Evolutionary conservation across 352 stramenopile species (phyloP).

Genomic region (Phytophthora sojae): DNA sequence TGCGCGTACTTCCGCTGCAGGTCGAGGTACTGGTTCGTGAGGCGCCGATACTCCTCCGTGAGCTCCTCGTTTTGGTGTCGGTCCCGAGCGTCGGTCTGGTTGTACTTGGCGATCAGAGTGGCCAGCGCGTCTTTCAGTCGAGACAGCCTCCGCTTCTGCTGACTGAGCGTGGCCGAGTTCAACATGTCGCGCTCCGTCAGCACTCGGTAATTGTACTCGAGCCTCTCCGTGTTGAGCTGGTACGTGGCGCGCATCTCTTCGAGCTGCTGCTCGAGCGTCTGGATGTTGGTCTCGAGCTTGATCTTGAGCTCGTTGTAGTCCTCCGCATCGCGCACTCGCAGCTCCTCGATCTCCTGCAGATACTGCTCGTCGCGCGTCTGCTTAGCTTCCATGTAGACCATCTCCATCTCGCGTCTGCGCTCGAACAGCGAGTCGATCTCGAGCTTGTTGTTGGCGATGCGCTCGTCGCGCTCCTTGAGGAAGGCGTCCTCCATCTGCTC

Average conservation of each 20-base stretch:
- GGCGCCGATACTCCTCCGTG: slow-evolving; percentile 92
- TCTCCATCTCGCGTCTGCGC: slow-evolving; percentile 92
- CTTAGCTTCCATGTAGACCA: slow-evolving; percentile 94
- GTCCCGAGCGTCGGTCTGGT: slow-evolving; percentile 90
- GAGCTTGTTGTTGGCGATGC: slow-evolving; percentile 89
- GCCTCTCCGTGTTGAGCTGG: slow-evolving; percentile 96
- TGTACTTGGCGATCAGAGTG: slow-evolving; percentile 92
- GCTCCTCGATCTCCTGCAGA: slow-evolving; percentile 91
- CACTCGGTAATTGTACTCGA: slow-evolving; percentile 97
- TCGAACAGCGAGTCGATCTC: slow-evolving; percentile 95
- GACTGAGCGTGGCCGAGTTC: slow-evolving; percentile 92
- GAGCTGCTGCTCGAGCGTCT: slow-evolving; percentile 96
- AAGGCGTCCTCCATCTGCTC: slow-evolving; percentile 95
- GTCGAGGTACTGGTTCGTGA: slow-evolving; percentile 97
- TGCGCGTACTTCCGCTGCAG: slow-evolving; percentile 95
- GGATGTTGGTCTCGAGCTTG: slow-evolving; percentile 96
- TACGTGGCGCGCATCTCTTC: slow-evolving; percentile 96
- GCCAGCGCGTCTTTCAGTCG: slow-evolving; percentile 93
- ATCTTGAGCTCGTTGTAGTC: slow-evolving; percentile 97
- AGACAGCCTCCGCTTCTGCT: slow-evolving; percentile 94
- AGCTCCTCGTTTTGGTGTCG: slow-evolving; percentile 92
- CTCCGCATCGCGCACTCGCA: slow-evolving; percentile 92
- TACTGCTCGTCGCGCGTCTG: slow-evolving; percentile 90
- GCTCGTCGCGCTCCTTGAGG: slow-evolving; percentile 90
- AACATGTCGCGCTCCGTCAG: slow-evolving; percentile 96